A percentile compares a stretch with the other conserved stretches of the same genome.
Conservation (phyloP, 1,139 yeast genomes). For the Yamadazyma oceani region DNA sequence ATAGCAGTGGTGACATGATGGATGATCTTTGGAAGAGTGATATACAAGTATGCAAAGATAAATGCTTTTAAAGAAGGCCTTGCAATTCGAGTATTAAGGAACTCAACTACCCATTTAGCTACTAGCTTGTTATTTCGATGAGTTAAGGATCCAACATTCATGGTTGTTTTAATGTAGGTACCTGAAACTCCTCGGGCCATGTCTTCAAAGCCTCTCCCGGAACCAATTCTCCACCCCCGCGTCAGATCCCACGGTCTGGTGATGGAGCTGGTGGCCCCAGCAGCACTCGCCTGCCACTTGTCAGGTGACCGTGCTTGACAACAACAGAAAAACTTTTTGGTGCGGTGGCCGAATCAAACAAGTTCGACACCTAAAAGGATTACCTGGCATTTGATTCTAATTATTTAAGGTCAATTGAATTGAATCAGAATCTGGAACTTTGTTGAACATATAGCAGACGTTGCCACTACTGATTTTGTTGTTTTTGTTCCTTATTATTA, state of each 20-base stretch:
- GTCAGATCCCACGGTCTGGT: too few relatives aligned
- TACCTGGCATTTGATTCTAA: neutral
- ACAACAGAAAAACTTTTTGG: neutral
- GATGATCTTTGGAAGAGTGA: slow-evolving; percentile 30
- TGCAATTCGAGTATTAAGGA: slow-evolving; percentile 15
- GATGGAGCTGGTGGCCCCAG: too few relatives aligned
- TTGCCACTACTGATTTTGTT: too few relatives aligned
- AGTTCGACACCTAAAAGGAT: neutral
- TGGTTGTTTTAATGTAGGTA: neutral
- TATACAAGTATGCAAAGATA: slow-evolving; percentile 34
- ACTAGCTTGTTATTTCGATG: slow-evolving; percentile 9
- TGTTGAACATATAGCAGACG: too few relatives aligned
- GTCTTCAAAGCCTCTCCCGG: too few relatives aligned
- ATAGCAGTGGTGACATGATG: slow-evolving; percentile 20
- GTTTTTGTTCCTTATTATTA: too few relatives aligned
- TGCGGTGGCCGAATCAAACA: slow-evolving; percentile 2
- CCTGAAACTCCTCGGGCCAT: too few relatives aligned
- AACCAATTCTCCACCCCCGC: too few relatives aligned
- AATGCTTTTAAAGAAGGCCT: slow-evolving; percentile 33
- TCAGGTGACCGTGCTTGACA: too few relatives aligned
- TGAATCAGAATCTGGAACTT: too few relatives aligned
- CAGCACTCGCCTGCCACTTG: too few relatives aligned
- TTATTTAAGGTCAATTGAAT: slow-evolving; percentile 1
- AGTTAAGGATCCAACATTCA: slow-evolving; percentile 2
- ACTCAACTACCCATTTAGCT: slow-evolving; percentile 5